Evolutionary conservation across 169 alveolate genomes (phyloP).

Genomic region (Babesia bovis): DNA sequence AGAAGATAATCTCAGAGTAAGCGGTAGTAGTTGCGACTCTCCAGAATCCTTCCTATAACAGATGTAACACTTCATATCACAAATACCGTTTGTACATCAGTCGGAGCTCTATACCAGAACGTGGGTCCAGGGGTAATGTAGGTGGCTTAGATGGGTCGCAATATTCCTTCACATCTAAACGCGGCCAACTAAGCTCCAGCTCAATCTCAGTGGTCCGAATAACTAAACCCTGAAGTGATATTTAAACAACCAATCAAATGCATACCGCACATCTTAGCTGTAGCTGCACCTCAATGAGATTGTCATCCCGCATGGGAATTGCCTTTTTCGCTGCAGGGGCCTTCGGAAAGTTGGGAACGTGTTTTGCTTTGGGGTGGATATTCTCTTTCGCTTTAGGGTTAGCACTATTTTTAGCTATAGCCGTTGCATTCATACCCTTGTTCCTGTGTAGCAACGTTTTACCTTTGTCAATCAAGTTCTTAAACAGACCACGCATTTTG

Average conservation of each 20-base stretch:
- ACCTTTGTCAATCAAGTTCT: slow-evolving; percentile 4
- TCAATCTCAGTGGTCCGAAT: slow-evolving; percentile 25
- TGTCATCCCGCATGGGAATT: neutral
- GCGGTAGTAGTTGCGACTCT: slow-evolving; percentile 15
- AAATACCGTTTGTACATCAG: slow-evolving; percentile 15
- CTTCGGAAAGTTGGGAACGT: neutral
- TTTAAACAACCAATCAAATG: neutral
- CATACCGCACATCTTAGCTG: slow-evolving; percentile 22
- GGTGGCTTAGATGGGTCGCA: neutral
- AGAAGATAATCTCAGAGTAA: slow-evolving; percentile 10
- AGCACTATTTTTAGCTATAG: neutral
- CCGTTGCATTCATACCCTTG: neutral
- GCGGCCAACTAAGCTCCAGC: slow-evolving; percentile 27
- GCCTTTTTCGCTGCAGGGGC: neutral
- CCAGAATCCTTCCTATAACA: neutral
- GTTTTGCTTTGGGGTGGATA: neutral
- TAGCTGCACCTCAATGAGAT: neutral
- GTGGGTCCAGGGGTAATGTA: neutral
- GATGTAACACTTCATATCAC: neutral
- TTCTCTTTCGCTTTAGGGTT: neutral
- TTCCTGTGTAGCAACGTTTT: neutral
- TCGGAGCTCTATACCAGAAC: neutral
- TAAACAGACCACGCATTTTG: slow-evolving; percentile 2
- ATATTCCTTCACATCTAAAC: slow-evolving; percentile 17
- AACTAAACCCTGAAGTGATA: neutral